A percentile compares a stretch with the other conserved stretches of the same genome.
Conservation (phyloP, 1,284 basidiomycete genomes). For the Schizophyllum amplum region DNA sequence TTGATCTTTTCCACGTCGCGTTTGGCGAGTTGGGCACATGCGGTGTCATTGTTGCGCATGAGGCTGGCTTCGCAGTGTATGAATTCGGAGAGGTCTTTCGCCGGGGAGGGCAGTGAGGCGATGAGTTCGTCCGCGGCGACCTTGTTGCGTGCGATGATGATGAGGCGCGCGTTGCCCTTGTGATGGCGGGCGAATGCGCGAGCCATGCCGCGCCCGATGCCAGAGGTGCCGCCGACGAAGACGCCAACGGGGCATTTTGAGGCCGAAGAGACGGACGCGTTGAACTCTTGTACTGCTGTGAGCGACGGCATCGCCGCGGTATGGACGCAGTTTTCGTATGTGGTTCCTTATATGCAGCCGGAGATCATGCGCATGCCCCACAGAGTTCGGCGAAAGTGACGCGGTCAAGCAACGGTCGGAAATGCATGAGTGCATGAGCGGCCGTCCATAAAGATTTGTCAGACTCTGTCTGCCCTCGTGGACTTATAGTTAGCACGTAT, state of each 20-base stretch:
- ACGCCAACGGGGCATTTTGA: slow-evolving; percentile 22
- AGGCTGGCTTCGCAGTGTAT: background rate
- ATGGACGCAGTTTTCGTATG: too few species aligned
- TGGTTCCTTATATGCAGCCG: too few species aligned
- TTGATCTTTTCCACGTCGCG: background rate
- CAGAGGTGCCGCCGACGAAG: slow-evolving; percentile 29
- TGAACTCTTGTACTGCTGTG: slow-evolving; percentile 2
- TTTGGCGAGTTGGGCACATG: background rate
- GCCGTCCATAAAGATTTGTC: too few species aligned
- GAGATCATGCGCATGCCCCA: too few species aligned
- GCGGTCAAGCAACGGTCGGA: too few species aligned
- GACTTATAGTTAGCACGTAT: too few species aligned
- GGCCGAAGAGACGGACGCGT: slow-evolving; percentile 4
- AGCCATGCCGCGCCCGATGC: slow-evolving; percentile 25
- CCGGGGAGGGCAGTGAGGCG: slow-evolving; percentile 5
- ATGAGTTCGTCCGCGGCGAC: slow-evolving; percentile 25
- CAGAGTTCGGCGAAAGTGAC: too few species aligned
- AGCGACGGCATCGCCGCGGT: background rate
- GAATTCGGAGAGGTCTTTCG: background rate
- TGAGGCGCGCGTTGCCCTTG: slow-evolving; percentile 22
- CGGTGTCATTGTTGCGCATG: background rate
- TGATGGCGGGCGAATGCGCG: slow-evolving; percentile 20
- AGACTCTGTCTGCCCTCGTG: too few species aligned
- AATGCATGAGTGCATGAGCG: too few species aligned
- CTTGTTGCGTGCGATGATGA: slow-evolving; percentile 27